phyloP scores from a whole-genome alignment of 2,329 filamentous ascomycete species.

The Karstenula rhodostoma region DNA sequence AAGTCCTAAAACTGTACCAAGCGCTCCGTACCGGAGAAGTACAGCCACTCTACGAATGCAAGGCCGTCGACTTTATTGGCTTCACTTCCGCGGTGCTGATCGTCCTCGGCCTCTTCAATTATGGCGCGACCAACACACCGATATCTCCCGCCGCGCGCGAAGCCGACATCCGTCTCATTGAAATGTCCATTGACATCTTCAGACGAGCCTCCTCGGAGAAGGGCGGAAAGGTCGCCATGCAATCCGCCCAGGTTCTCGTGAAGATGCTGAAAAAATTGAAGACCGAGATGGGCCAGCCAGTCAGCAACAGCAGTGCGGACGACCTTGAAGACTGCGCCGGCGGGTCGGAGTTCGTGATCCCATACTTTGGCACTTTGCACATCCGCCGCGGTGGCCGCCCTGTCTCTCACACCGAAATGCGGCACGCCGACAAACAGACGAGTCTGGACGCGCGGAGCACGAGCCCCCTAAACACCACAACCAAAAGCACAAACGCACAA shows the following conservation, averaged over 20 bases:
- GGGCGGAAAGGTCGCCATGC: constrained; percentile 51
- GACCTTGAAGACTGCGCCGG: constrained; percentile 21
- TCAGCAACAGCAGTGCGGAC: not conserved
- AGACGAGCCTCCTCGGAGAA: constrained; percentile 51
- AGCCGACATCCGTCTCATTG: constrained; percentile 48
- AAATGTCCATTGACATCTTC: constrained; percentile 53
- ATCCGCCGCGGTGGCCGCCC: constrained; percentile 41
- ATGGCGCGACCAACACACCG: constrained; percentile 26
- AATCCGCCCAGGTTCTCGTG: constrained; percentile 49
- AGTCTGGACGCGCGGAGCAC: not conserved
- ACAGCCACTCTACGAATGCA: constrained; percentile 56
- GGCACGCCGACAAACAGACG: not conserved
- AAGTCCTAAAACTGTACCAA: constrained; percentile 52
- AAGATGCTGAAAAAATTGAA: constrained; percentile 47
- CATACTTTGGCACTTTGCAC: constrained; percentile 53
- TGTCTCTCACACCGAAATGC: constrained; percentile 9
- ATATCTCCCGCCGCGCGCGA: constrained; percentile 41
- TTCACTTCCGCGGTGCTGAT: constrained; percentile 57
- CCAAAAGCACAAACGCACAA: not conserved
- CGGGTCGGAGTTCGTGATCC: constrained; percentile 46
- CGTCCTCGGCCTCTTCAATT: constrained; percentile 53
- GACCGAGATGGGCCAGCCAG: constrained; percentile 16
- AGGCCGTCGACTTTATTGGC: constrained; percentile 56
- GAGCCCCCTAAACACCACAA: not conserved
- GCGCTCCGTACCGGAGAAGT: constrained; percentile 44